phyloP scores from a whole-genome alignment of 2,329 filamentous ascomycete genomes.

The Claviceps cyperi region DNA sequence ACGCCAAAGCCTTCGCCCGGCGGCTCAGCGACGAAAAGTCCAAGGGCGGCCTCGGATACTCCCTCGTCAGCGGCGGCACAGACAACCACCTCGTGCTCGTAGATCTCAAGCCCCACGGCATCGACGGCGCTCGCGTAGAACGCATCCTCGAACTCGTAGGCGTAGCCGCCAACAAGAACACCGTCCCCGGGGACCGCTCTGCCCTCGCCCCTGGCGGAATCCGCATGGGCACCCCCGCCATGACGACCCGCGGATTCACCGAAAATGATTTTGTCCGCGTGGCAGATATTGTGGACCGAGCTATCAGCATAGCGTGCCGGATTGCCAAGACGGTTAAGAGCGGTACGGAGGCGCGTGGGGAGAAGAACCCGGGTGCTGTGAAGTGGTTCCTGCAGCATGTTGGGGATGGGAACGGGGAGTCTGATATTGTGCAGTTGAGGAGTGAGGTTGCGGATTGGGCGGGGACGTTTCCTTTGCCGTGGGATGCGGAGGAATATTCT shows the following conservation, averaged over 20 bases:
- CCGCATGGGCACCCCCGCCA: conserved; percentile 88
- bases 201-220: conserved; percentile 87
- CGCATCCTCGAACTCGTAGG: conserved; percentile 82
- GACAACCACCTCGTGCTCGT: conserved; percentile 94
- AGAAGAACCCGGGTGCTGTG: conserved; percentile 50
- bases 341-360: conserved; percentile 49
- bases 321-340: conserved; percentile 60
- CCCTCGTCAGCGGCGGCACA: conserved; percentile 82
- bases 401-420: conserved; percentile 50
- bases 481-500: conserved; percentile 28
- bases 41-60: conserved; percentile 68
- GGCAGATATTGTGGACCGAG: conserved; percentile 72
- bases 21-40: conserved; percentile 52
- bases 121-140: conserved; percentile 85
- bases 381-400: conserved; percentile 56
- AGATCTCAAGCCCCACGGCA: conserved; percentile 74
- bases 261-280: conserved; percentile 79
- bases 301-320: conserved; percentile 63
- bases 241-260: conserved; percentile 91
- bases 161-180: conserved; percentile 99
- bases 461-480: conserved; percentile 57
- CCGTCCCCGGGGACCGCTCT: conserved; percentile 86
- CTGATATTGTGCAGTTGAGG: conserved; percentile 58
- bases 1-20: conserved; percentile 73
- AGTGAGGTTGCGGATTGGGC: conserved; percentile 70